Percentiles rank a stretch among this genome's conserved stretches.
phyloP scores from a whole-genome alignment of 805 yeast genomes.

The Candida verbasci region DNA sequence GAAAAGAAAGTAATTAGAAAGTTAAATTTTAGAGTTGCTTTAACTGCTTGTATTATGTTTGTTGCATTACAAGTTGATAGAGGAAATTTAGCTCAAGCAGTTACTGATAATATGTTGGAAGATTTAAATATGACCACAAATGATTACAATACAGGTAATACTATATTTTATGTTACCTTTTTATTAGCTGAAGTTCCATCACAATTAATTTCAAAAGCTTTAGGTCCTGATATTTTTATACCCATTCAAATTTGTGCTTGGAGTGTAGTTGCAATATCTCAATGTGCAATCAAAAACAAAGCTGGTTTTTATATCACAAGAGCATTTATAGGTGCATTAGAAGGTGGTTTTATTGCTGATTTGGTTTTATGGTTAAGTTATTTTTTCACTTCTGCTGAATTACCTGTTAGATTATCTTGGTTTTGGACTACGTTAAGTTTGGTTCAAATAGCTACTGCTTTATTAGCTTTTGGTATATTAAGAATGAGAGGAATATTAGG shows the following conservation, averaged over 20 bases:
- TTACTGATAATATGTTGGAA: conserved; percentile 50
- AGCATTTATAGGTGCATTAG: conserved; percentile 51
- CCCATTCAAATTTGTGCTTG: conserved; percentile 55
- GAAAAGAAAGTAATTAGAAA: conserved; percentile 47
- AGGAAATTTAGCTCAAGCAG: conserved; percentile 53
- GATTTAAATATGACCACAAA: conserved; percentile 51
- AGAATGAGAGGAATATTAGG: conserved; percentile 43
- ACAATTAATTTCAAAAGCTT: conserved; percentile 54
- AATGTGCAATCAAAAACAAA: conserved; percentile 26
- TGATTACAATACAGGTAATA: conserved; percentile 57
- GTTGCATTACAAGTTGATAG: conserved; percentile 57
- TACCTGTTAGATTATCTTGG: conserved; percentile 53
- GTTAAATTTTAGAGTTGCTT: conserved; percentile 51
- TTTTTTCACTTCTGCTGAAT: conserved; percentile 57
- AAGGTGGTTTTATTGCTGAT: conserved; percentile 72
- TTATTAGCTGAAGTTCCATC: conserved; percentile 60
- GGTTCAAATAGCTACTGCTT: conserved; percentile 18
- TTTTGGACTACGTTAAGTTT: conserved; percentile 28
- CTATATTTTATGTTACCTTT: conserved; percentile 50
- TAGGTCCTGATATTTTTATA: conserved; percentile 62
- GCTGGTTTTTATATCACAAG: conserved; percentile 46
- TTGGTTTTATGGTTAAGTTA: conserved; percentile 60
- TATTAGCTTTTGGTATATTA: conserved; percentile 50
- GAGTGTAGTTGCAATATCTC: conserved; percentile 55
- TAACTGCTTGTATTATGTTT: conserved; percentile 59